These are phyloP conservation scores for Plasmodium relictum DNA, from an alignment of 169 alveolate genomes.

Conservation along the genomic window DNA sequence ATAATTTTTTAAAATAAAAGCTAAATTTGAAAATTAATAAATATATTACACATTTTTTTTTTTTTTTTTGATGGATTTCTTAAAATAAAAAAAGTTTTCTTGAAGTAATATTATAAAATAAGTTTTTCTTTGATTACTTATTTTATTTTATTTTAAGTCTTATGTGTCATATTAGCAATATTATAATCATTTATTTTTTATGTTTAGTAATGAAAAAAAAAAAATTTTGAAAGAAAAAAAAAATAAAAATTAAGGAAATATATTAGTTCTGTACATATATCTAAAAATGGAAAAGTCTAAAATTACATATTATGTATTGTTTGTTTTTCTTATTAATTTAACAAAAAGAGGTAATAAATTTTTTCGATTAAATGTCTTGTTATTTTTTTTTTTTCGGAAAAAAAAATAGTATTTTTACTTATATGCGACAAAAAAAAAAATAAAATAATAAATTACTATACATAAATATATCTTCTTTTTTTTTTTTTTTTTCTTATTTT, in stretches of 20 bases:
- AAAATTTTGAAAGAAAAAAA: constrained; percentile 6
- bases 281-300: constrained; percentile 10
- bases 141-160: neutral
- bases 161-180: neutral
- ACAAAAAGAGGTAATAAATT: neutral
- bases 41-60: neutral
- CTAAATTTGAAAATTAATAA: neutral
- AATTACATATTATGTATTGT: constrained; percentile 1
- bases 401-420: no score
- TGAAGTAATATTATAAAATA: neutral
- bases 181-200: neutral
- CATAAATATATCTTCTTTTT: no score
- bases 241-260: neutral
- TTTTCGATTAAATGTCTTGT: neutral
- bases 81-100: neutral
- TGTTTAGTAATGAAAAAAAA: neutral
- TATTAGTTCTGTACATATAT: neutral
- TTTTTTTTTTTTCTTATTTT: neutral
- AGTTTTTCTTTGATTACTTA: neutral
- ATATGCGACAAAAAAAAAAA: no score
- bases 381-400: no score
- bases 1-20: neutral
- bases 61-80: neutral
- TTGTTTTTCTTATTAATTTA: constrained; percentile 9
- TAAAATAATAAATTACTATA: no score